phyloP scores from a whole-genome alignment of 139 green algal genomes.

The Closterium sp. region DNA sequence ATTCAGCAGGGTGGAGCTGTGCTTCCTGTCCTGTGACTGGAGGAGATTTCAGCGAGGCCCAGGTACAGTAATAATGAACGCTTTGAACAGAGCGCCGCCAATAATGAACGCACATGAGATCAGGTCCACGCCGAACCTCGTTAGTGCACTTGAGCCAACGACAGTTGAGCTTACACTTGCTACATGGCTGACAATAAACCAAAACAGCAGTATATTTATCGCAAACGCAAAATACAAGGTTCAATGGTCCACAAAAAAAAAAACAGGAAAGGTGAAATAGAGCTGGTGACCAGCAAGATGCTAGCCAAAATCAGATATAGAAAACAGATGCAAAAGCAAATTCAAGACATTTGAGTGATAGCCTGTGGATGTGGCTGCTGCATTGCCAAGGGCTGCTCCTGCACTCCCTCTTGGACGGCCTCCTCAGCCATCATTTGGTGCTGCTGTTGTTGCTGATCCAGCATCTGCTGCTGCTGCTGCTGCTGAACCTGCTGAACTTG shows the following conservation, averaged over 20 bases:
- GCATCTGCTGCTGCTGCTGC: constrained; percentile 8
- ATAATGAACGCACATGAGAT: no score
- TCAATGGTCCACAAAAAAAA: not conserved
- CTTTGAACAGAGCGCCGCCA: no score
- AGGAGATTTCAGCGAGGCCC: no score
- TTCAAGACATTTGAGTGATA: not conserved
- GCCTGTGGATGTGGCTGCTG: not conserved
- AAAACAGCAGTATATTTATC: not conserved
- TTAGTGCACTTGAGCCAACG: no score
- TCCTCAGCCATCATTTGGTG: not conserved
- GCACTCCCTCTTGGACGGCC: not conserved
- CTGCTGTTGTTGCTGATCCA: not conserved
- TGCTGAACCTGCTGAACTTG: not conserved
- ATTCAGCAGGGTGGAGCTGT: no score
- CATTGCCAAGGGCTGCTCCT: not conserved
- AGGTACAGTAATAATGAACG: no score
- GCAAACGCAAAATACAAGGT: not conserved
- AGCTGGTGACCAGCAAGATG: not conserved
- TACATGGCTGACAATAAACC: not conserved
- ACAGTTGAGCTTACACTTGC: no score
- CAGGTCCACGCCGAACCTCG: no score
- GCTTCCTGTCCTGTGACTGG: no score
- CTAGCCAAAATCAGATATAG: not conserved
- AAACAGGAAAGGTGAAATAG: not conserved
- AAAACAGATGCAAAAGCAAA: not conserved